Conservation (phyloP, 2,329 filamentous ascomycete species). For the Clonostachys rhizophaga region DNA sequence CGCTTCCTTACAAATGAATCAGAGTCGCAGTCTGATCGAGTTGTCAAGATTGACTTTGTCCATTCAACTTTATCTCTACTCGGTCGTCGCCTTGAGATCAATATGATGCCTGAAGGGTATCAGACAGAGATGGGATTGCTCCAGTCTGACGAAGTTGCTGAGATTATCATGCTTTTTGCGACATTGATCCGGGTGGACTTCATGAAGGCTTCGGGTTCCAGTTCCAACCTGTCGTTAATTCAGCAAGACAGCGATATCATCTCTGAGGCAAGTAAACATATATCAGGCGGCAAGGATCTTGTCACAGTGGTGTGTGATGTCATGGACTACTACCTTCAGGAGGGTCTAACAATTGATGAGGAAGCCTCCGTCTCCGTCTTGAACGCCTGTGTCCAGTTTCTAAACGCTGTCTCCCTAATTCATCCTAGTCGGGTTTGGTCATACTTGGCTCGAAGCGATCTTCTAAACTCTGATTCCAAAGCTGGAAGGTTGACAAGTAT, state of each 20-base stretch:
- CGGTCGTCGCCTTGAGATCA: conserved; percentile 69
- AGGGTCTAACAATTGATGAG: conserved; percentile 50
- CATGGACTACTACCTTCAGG: conserved; percentile 67
- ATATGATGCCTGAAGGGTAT: conserved; percentile 51
- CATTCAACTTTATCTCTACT: conserved; percentile 80
- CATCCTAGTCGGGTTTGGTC: conserved; percentile 87
- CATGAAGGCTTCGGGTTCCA: conserved; percentile 21
- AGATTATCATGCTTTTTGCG: conserved; percentile 70
- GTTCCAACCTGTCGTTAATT: conserved; percentile 20
- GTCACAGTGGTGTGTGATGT: conserved; percentile 79
- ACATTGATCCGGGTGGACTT: conserved; percentile 57
- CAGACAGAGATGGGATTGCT: conserved; percentile 47
- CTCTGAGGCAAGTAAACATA: conserved; percentile 48
- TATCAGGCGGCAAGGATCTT: conserved; percentile 64
- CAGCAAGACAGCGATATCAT: conserved; percentile 38
- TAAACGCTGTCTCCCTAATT: conserved; percentile 67
- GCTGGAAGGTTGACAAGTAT: conserved; percentile 74
- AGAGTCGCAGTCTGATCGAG: conserved; percentile 32
- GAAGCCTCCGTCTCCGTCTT: conserved; percentile 62
- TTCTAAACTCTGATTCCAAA: conserved; percentile 73
- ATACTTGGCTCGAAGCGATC: conserved; percentile 73
- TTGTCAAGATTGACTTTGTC: conserved; percentile 70
- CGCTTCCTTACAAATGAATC: conserved; percentile 62
- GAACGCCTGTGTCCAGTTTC: conserved; percentile 72
- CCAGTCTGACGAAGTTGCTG: conserved; percentile 59